Conservation (phyloP, 176 grass and related monocot species). For the Thalia dealbata region DNA sequence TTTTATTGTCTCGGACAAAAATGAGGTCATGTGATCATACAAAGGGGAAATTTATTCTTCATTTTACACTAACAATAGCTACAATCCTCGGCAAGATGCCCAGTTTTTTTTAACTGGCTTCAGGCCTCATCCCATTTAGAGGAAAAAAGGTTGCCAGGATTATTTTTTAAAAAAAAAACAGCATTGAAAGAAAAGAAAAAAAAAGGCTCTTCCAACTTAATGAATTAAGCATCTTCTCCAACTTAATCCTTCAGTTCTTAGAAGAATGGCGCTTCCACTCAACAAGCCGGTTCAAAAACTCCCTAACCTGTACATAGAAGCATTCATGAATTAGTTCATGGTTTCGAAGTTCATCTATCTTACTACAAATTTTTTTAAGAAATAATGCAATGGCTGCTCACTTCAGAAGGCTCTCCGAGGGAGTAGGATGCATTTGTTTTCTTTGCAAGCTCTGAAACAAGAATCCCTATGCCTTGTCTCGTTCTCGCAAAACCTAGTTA, state of each 20-base stretch:
- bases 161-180: too few species aligned
- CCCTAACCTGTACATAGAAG: conserved; percentile 32
- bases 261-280: conserved; percentile 45
- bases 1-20: neutral
- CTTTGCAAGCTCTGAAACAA: conserved; percentile 56
- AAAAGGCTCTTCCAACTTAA: neutral
- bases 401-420: conserved; percentile 46
- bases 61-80: neutral
- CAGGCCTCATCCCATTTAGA: neutral
- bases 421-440: conserved; percentile 47
- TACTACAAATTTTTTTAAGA: neutral
- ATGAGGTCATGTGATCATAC: neutral
- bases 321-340: neutral
- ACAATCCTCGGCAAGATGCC: neutral
- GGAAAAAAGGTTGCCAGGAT: neutral
- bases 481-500: conserved; percentile 31
- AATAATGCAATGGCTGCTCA: conserved; percentile 6
- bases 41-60: neutral
- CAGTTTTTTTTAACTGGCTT: neutral
- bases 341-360: neutral
- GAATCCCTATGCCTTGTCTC: conserved; percentile 40
- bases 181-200: neutral
- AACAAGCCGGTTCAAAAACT: conserved; percentile 52
- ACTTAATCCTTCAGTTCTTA: neutral
- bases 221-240: neutral